Conservation (phyloP, 352 stramenopile genomes). For the Peronospora farinosa region DNA sequence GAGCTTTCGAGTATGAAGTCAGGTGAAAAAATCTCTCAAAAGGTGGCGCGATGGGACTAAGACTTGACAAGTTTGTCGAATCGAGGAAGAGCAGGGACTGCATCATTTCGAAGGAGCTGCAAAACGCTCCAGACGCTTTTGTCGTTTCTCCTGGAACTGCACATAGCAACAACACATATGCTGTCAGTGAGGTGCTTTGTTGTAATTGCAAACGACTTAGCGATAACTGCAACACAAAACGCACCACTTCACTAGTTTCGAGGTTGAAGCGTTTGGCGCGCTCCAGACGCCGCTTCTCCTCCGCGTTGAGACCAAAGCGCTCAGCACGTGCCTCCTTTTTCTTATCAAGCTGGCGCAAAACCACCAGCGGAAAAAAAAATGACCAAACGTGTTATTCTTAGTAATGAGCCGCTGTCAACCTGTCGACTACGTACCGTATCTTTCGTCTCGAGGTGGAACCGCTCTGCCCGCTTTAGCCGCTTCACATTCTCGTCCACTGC, state of each 20-base stretch:
- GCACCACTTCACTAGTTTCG: constrained; percentile 73
- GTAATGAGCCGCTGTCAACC: constrained; percentile 6
- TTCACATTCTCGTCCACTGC: constrained; percentile 50
- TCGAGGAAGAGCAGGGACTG: not conserved
- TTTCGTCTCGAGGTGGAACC: constrained; percentile 72
- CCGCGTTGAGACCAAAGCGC: constrained; percentile 76
- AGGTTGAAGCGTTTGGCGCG: constrained; percentile 81
- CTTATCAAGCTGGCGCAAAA: constrained; percentile 52
- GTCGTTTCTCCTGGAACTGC: constrained; percentile 71
- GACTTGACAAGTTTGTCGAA: constrained; percentile 8
- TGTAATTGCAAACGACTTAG: constrained; percentile 1
- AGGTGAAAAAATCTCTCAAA: constrained; percentile 1
- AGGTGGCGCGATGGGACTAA: constrained; percentile 8
- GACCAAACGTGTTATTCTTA: constrained; percentile 8
- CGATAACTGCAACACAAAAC: constrained; percentile 13
- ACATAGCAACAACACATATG: constrained; percentile 4
- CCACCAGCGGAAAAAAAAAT: not conserved
- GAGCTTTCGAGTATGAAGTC: constrained; percentile 5
- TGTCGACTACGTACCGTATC: constrained; percentile 44
- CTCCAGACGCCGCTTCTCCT: constrained; percentile 74
- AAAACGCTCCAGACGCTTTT: constrained; percentile 71
- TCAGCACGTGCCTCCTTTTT: constrained; percentile 77
- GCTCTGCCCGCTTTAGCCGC: constrained; percentile 68
- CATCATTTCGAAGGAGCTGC: constrained; percentile 24
- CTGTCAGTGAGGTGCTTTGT: not conserved